A percentile compares a stretch with the other conserved stretches of the same genome.
These are phyloP conservation scores for Ballota nigra DNA, from an alignment of 257 asterid species.

Conservation along the genomic window DNA sequence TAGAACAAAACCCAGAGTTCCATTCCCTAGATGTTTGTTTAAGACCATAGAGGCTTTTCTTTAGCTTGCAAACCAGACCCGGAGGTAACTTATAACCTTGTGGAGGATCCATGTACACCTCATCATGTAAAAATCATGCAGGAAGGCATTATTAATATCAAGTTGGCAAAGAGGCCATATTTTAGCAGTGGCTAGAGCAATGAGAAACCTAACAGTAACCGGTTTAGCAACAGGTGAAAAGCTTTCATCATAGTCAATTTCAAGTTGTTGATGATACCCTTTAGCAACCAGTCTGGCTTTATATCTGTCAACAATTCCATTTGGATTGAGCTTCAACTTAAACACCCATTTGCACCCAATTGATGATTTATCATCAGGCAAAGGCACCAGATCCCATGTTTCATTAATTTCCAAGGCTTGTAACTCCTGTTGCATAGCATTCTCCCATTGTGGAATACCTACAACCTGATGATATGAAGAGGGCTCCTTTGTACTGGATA, in stretches of 20 bases:
- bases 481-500: not conserved
- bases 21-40: no score
- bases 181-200: not conserved
- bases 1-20: no score
- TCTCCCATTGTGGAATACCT: no score
- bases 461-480: not conserved
- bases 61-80: no score
- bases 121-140: not conserved
- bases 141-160: not conserved
- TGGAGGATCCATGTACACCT: no score
- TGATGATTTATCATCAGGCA: not conserved
- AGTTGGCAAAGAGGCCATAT: not conserved
- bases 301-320: not conserved
- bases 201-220: no score
- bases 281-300: not conserved
- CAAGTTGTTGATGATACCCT: not conserved
- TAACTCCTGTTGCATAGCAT: no score
- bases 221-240: no score
- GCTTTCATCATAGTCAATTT: no score
- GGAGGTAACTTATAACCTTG: no score
- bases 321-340: not conserved
- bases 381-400: not conserved
- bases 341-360: not conserved
- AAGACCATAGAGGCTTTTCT: no score
- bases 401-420: no score